Evolutionary conservation across 495 filamentous ascomycete genomes (phyloP).

Genomic region (Lophiotrema nucula): DNA sequence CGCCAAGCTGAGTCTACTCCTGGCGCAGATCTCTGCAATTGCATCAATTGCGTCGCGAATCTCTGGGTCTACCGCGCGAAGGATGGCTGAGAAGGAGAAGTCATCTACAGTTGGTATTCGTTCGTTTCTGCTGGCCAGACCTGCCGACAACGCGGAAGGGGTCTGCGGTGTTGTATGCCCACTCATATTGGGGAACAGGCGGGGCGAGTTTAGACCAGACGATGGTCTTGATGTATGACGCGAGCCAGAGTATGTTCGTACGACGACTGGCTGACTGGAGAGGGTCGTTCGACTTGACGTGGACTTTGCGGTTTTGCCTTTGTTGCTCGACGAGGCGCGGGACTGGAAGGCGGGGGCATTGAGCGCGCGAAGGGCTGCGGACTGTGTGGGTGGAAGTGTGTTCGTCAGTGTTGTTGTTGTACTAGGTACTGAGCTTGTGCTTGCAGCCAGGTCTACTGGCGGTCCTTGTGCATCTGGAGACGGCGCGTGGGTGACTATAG

Average conservation of each 20-base stretch:
- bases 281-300: constrained; percentile 29
- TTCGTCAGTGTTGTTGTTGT: constrained; percentile 26
- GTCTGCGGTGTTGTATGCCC: constrained; percentile 8
- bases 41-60: constrained; percentile 57
- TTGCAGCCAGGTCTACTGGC: constrained; percentile 19
- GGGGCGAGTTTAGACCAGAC: constrained; percentile 23
- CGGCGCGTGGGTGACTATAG: constrained; percentile 31
- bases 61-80: constrained; percentile 59
- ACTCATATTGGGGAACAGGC: constrained; percentile 14
- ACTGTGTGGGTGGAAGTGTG: constrained; percentile 28
- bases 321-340: constrained; percentile 23
- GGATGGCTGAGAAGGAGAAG: constrained; percentile 61
- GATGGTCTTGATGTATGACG: constrained; percentile 23
- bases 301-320: constrained; percentile 31
- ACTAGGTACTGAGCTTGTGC: constrained; percentile 27
- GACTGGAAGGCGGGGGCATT: constrained; percentile 30
- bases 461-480: constrained; percentile 27
- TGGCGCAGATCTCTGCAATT: constrained; percentile 64
- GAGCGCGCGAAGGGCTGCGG: constrained; percentile 35
- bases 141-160: constrained; percentile 25
- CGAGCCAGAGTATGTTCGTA: constrained; percentile 38
- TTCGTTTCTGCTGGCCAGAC: constrained; percentile 9
- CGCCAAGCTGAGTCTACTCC: constrained; percentile 60
- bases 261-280: constrained; percentile 38
- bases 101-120: constrained; percentile 51